Percentiles rank a stretch among this genome's conserved stretches.
Evolutionary conservation across 495 filamentous ascomycete genomes (phyloP).

Genomic region (Daldinia grandis): DNA sequence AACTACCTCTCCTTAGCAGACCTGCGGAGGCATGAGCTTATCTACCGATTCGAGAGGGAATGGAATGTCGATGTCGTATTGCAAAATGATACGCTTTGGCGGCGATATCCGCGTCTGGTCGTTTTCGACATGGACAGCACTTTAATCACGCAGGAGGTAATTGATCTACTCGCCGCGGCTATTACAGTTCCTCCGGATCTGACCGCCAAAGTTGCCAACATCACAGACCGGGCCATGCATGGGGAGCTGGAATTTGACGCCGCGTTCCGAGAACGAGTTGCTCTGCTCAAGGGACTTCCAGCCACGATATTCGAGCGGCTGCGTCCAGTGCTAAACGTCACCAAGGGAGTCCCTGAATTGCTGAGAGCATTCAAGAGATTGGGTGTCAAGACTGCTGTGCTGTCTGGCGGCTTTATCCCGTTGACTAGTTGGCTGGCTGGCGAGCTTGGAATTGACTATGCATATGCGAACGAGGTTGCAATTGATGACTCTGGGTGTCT

Average conservation of each 20-base stretch:
- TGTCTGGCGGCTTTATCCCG: slow-evolving; percentile 91
- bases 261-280: slow-evolving; percentile 79
- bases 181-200: slow-evolving; percentile 69
- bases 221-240: slow-evolving; percentile 93
- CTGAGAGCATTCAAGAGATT: slow-evolving; percentile 73
- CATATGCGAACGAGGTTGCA: slow-evolving; percentile 84
- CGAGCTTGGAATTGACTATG: slow-evolving; percentile 83
- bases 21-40: slow-evolving; percentile 77
- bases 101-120: slow-evolving; percentile 79
- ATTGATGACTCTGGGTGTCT: slow-evolving; percentile 68
- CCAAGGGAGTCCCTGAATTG: slow-evolving; percentile 79
- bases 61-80: slow-evolving; percentile 87
- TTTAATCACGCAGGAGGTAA: slow-evolving; percentile 93
- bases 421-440: slow-evolving; percentile 85
- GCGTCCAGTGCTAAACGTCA: slow-evolving; percentile 75
- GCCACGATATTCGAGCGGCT: slow-evolving; percentile 83
- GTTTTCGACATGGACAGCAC: slow-evolving; percentile 99
- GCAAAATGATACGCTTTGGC: slow-evolving; percentile 74
- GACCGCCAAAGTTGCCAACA: slow-evolving; percentile 64
- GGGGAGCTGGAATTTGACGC: slow-evolving; percentile 94
- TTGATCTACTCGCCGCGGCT: slow-evolving; percentile 88
- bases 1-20: slow-evolving; percentile 73
- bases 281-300: slow-evolving; percentile 80
- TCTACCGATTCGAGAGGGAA: slow-evolving; percentile 83
- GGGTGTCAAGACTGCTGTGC: slow-evolving; percentile 85